Evolutionary conservation across 2,329 filamentous ascomycete genomes (phyloP).

Genomic region (Pezicula neosporulosa): DNA sequence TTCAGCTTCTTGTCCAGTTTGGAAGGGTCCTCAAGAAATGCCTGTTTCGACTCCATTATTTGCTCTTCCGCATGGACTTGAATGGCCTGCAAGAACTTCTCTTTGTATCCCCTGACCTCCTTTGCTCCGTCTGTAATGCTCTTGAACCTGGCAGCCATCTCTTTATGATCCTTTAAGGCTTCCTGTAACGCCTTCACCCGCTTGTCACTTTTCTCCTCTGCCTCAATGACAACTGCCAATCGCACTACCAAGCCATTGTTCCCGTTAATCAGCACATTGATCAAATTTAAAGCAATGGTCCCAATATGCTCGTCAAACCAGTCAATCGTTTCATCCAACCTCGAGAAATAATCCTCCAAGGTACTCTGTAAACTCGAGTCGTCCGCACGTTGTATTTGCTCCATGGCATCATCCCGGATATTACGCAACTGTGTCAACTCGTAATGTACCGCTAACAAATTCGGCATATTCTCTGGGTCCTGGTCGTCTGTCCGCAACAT

Average conservation of each 20-base stretch:
- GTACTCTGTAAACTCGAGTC: conserved; percentile 76
- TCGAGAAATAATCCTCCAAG: conserved; percentile 83
- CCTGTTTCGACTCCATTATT: conserved; percentile 57
- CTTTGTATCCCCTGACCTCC: conserved; percentile 91
- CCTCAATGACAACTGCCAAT: conserved; percentile 87
- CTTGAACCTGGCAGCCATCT: conserved; percentile 89
- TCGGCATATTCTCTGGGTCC: conserved; percentile 86
- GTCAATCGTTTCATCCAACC: conserved; percentile 81
- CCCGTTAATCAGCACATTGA: conserved; percentile 79
- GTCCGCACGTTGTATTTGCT: conserved; percentile 80
- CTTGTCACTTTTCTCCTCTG: conserved; percentile 94
- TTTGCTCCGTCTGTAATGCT: conserved; percentile 93
- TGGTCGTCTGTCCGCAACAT: conserved; percentile 81
- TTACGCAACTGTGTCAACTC: conserved; percentile 88
- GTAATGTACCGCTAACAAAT: conserved; percentile 85
- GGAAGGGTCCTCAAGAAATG: conserved; percentile 80
- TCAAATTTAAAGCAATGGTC: conserved; percentile 82
- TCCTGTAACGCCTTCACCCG: conserved; percentile 89
- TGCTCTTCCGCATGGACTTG: conserved; percentile 58
- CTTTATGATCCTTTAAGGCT: conserved; percentile 91
- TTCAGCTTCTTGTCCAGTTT: conserved; percentile 83
- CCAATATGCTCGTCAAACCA: conserved; percentile 97
- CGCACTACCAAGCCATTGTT: conserved; percentile 89
- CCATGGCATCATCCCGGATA: conserved; percentile 93
- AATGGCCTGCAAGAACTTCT: conserved; percentile 79